Evolutionary conservation across 2,329 filamentous ascomycete species (phyloP), one percentile per base, ranked within the genome.

Genomic region (Trichoderma polysporum): DNA sequence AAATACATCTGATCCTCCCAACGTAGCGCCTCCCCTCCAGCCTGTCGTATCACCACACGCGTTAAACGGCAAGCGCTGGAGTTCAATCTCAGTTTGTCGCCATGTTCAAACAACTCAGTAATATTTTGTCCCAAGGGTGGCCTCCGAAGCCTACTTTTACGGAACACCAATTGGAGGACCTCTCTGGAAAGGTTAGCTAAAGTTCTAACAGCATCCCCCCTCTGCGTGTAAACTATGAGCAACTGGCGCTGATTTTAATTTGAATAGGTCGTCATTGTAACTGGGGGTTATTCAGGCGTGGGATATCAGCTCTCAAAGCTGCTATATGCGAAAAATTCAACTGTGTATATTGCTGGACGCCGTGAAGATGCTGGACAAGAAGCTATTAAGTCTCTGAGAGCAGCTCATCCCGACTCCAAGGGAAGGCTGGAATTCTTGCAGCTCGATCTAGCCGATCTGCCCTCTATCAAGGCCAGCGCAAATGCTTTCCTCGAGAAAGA

Each of bases 121-220:
- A 53, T 15, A 35, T 68, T 27, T 22, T 66, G 10, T 33, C 54
- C 2, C 66, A 69, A 10, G 58, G 67, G 41, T 73, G 69, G 15
- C 69, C 73, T 0, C 70, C 70, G 2, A 71, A 69, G 29, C 71
- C 73, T 13, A 67, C 41, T 10, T 71, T 74, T 39, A 73, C 72
- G 3, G 70, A 71, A 41, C 66, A 94, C 75, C 91, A 97, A 72
- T 83, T 96, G n/a, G 90, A 91, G 0, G 70, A 74, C 15, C 67
- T 73, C 10, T 49, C 66, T 2, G 73, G 68, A 58, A 74, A 75
- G 91, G 89, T 90, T 8, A 56, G 54, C 35, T 15, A 19, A 22
- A 9, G 27, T 56, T 22, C 15, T 9, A 25, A n/a, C 19, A 13
- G n/a, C 9, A 2, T 17, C 7, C 5, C 29, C 5, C 35, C 31